Evolutionary conservation across 225 moss, liverwort and hornwort species (phyloP), one percentile per base, ranked within the genome.

Genomic region (Neckera pumila): DNA sequence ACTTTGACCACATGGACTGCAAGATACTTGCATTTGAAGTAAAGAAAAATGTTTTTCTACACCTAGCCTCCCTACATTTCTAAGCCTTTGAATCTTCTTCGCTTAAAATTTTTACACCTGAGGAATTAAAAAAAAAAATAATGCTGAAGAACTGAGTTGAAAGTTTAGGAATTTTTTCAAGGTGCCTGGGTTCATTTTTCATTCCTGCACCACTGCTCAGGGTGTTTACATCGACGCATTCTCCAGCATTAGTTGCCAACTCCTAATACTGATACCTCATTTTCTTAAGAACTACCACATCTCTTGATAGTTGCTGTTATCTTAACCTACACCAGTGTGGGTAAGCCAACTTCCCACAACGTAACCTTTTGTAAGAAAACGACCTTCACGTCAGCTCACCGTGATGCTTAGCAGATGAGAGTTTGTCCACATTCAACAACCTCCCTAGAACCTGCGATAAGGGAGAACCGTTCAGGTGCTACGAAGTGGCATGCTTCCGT

Each of bases 401-500:
- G 38, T 59, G 58, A 84, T 70, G 85, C 71, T 73, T 71, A 85
- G 72, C 63, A 87, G 62, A 82, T 85, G 64, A 65, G 64, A 10
- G 34, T 18, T 65, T 87, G 16, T 61, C 83, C 63, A 43, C 83
- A 66, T 65, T 78, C 73, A 70, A 47, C 49, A 86, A 66, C 45
- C 80, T 86, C 45, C 22, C 61, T 40, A 51, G 47, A 64, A 43
- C 42, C 28, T 65, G 42, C 42, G 43, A 77, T 20, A 66, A 65
- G 18, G 73, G 73, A 79, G 51, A 83, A 23, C 31, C 58, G 21
- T 77, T 76, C 85, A 81, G 56, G 65, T 87, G 75, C 83, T 92
- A 94, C 51, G 91, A 94, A 87, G 94, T 97, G 86, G 95, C 90
- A 82, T 96, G 95, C 92, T 99, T 99, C 58, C 97, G 93, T 87